These are phyloP conservation scores for Sporodiniella umbellata DNA, from an alignment of 371 early-diverging fungal species.

Conservation along the genomic window DNA sequence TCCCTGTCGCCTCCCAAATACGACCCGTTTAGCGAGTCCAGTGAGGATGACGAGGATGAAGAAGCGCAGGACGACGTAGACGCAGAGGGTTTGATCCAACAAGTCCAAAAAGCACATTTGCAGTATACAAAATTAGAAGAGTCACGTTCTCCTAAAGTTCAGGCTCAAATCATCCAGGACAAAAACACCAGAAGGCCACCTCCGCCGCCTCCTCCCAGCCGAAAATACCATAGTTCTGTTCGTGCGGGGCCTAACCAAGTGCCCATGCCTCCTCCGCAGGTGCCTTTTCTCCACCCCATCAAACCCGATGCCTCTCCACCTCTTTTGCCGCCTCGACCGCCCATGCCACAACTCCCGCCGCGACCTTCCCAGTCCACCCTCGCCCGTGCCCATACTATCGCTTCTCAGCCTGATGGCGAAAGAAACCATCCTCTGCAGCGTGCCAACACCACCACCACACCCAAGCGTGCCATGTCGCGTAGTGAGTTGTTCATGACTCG, in stretches of 20 bases:
- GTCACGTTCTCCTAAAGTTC: conserved; percentile 14
- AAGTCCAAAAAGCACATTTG: conserved; percentile 22
- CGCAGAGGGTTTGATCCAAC: conserved; percentile 15
- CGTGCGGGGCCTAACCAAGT: conserved; percentile 9
- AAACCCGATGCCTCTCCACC: conserved; percentile 6
- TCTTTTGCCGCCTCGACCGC: conserved; percentile 18
- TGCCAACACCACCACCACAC: conserved; percentile 9
- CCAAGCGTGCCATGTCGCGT: conserved; percentile 13
- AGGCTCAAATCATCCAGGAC: conserved; percentile 2
- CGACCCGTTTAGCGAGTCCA: conserved; percentile 9
- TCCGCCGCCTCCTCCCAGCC: conserved; percentile 40
- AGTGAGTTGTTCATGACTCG: conserved; percentile 16
- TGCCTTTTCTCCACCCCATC: conserved; percentile 10
- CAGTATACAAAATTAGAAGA: conserved; percentile 25
- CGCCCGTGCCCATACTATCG: conserved; percentile 34
- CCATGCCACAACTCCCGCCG: conserved; percentile 34
- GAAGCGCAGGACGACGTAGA: conserved; percentile 2
- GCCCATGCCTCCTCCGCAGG: conserved; percentile 3
- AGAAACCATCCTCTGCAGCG: conserved; percentile 3
- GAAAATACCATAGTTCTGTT: conserved; percentile 35
- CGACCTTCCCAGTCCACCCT: conserved; percentile 35
- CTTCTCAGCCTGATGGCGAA: neutral
- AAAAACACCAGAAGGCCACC: conserved; percentile 20
- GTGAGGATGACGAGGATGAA: conserved; percentile 11
- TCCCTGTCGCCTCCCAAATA: conserved; percentile 1